Base-by-base conservation (phyloP, 805 yeast species). In the Wickerhamiella dianesei region DNA sequence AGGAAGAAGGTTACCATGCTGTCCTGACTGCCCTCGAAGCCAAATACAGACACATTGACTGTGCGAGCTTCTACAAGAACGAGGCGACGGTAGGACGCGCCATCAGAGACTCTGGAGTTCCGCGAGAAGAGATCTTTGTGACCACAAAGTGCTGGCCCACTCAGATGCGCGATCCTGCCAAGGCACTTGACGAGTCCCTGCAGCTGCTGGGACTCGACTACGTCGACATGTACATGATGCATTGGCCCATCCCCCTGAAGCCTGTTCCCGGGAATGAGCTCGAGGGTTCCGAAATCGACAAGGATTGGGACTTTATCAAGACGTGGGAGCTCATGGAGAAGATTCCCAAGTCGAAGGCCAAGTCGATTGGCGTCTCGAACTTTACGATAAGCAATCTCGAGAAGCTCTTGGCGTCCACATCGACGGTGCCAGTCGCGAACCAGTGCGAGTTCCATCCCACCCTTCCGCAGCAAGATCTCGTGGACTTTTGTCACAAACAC, bases 391-490 rank as follows among this genome's bases (percentile, higher is more conserved):
- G 67, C 51, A 72, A 76, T 50, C 59, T 80, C 48, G 65, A 70
- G 47, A 67, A 61, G 40, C 67, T 82, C 51, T 65, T 82, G 47
- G 45, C 36, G 8, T 50, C 51, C 19, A 73, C 74, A 45, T 74
- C 63, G 22, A 62, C 74, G 41, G 71, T 68, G 16, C 94, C 94
- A 9, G 85, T 74, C 14, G 75, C 70, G 19, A 76, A 79, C 64
- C 94, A 84, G 67, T 70, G 80, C 48, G 94, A 84, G 65, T 64
- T 76, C 47, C 92, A 83, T 62, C 87, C 87, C 44, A 70, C 71
- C 52, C 69, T 79, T 46, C 84, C 84, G 35, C 88, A 82, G 61
- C 66, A 61, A 9, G 77, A 78, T 50, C 67, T 83, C 51, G 60
- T 73, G 40, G 72, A 73, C 25, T 78, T 60, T 64, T 71, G 77